phyloP scores from a whole-genome alignment of 345 rosid species.

The Luvunga scandens region DNA sequence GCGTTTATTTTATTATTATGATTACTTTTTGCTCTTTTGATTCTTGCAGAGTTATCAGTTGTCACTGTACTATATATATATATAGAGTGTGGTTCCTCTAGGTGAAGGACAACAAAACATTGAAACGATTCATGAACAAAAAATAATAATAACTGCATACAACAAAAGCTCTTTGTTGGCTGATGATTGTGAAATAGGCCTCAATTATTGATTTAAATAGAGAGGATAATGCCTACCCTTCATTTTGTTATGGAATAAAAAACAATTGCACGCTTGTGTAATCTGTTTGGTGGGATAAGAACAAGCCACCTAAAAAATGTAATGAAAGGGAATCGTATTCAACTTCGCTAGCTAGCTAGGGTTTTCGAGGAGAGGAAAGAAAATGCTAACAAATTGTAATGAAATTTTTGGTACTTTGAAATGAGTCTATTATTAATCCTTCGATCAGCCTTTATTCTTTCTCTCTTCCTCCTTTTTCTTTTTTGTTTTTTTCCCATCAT shows the following conservation, averaged over 20 bases:
- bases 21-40: neutral
- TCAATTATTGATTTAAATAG: slow-evolving; percentile 1
- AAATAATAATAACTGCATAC: neutral
- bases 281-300: neutral
- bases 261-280: neutral
- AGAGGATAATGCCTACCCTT: neutral
- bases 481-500: no score
- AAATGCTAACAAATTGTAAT: neutral
- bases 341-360: neutral
- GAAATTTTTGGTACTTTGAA: neutral
- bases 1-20: neutral
- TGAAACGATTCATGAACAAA: neutral
- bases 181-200: neutral
- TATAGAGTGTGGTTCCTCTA: neutral
- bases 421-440: neutral
- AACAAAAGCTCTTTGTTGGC: neutral
- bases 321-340: neutral
- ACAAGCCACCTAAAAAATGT: neutral
- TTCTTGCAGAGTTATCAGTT: neutral
- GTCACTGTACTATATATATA: neutral
- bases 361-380: neutral
- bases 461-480: no score
- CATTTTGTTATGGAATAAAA: neutral
- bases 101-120: neutral
- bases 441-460: no score